Percentiles rank a stretch among this genome's conserved stretches.
phyloP scores from a whole-genome alignment of 108 stramenopile species.

The Skeletonema marinoi region DNA sequence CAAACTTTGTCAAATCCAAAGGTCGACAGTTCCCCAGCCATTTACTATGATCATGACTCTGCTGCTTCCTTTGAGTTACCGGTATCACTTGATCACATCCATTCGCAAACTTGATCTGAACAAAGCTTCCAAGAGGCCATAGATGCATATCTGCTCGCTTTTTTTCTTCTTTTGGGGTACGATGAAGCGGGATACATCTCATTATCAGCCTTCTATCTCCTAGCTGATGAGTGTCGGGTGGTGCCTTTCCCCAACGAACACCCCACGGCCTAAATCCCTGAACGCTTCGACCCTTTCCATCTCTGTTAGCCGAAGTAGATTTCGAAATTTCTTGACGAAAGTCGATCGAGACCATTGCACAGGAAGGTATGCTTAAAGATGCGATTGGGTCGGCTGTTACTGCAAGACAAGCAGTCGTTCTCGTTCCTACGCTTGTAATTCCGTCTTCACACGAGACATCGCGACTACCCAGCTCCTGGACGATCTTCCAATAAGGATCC shows the following conservation, averaged over 20 bases:
- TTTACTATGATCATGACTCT: slow-evolving; percentile 54
- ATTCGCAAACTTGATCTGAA: slow-evolving; percentile 30
- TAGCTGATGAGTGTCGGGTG: neutral
- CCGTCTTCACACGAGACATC: neutral
- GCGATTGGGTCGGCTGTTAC: neutral
- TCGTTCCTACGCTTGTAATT: slow-evolving; percentile 32
- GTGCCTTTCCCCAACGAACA: slow-evolving; percentile 33
- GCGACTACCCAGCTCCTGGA: slow-evolving; percentile 34
- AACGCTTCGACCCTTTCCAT: neutral
- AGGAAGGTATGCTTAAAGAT: slow-evolving; percentile 4
- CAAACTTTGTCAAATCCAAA: slow-evolving; percentile 55
- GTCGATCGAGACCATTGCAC: slow-evolving; percentile 15
- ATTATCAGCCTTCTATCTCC: slow-evolving; percentile 57
- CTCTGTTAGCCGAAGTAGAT: slow-evolving; percentile 5
- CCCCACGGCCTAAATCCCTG: slow-evolving; percentile 14
- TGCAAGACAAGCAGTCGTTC: slow-evolving; percentile 24
- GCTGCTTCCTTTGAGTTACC: slow-evolving; percentile 69
- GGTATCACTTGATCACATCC: slow-evolving; percentile 10
- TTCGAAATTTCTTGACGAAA: slow-evolving; percentile 15
- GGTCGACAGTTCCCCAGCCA: slow-evolving; percentile 66
- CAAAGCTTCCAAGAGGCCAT: slow-evolving; percentile 82
- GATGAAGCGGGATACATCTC: slow-evolving; percentile 58
- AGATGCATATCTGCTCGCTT: slow-evolving; percentile 73
- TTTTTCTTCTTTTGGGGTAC: slow-evolving; percentile 33
- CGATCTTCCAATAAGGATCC: slow-evolving; percentile 68